phyloP scores from a whole-genome alignment of 306 rosid genomes.

The Prunus mongolica region DNA sequence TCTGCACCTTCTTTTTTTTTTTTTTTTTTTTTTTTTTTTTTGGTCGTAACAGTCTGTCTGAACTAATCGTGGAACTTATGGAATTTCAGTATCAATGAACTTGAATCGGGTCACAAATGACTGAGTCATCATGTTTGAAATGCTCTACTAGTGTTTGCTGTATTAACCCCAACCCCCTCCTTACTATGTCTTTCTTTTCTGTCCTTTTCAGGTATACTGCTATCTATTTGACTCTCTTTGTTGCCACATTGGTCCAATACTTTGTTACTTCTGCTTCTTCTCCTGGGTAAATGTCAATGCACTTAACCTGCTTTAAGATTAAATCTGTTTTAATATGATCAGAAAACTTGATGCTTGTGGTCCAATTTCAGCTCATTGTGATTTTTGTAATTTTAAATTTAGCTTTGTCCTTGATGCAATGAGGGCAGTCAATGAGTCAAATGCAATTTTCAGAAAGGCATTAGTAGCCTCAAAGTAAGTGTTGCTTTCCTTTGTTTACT shows the following conservation, averaged over 20 bases:
- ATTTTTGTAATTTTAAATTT: slow-evolving; percentile 12
- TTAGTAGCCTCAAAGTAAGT: slow-evolving; percentile 56
- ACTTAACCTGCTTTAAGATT: slow-evolving; percentile 12
- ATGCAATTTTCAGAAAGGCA: slow-evolving; percentile 34
- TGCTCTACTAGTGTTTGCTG: slow-evolving; percentile 7
- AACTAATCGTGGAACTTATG: background rate
- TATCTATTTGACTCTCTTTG: slow-evolving; percentile 60
- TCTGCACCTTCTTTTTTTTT: no score
- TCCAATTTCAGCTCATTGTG: slow-evolving; percentile 15
- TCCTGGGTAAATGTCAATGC: slow-evolving; percentile 69
- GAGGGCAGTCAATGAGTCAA: slow-evolving; percentile 47
- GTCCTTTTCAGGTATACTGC: slow-evolving; percentile 62
- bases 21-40: no score
- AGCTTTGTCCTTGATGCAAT: slow-evolving; percentile 82
- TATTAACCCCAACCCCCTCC: slow-evolving; percentile 12
- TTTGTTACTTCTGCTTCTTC: slow-evolving; percentile 72
- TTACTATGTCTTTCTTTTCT: background rate
- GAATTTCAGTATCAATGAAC: background rate
- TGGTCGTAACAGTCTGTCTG: background rate
- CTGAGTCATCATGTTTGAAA: background rate
- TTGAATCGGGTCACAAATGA: background rate
- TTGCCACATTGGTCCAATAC: slow-evolving; percentile 69
- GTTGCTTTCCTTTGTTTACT: slow-evolving; percentile 2
- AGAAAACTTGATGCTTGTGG: slow-evolving; percentile 1
- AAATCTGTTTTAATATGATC: slow-evolving; percentile 7